These are phyloP conservation scores for Zhuliangozyma blackwelliae DNA, from an alignment of 1,139 yeast species.

Conservation along the genomic window DNA sequence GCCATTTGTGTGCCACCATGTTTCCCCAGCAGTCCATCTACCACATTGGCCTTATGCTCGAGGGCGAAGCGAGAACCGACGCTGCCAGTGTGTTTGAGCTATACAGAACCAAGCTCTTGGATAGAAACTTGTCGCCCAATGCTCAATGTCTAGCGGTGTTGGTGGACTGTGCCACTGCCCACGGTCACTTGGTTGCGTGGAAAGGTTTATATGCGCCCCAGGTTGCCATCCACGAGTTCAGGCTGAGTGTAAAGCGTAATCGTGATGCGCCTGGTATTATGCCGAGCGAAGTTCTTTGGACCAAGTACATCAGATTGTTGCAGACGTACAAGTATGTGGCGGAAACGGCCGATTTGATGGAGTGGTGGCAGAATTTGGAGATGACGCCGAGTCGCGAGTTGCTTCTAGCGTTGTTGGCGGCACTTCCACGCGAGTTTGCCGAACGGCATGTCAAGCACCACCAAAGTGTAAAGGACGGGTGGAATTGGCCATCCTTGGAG, in stretches of 20 bases:
- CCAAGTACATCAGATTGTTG: conserved; percentile 47
- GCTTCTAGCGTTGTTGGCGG: conserved; percentile 30
- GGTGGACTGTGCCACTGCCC: conserved; percentile 30
- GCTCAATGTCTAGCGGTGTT: conserved; percentile 41
- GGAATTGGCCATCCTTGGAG: conserved; percentile 26
- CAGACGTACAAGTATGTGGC: conserved; percentile 43
- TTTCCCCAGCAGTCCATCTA: conserved; percentile 20
- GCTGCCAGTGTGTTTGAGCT: conserved; percentile 33
- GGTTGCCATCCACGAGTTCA: conserved; percentile 57
- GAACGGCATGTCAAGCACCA: conserved; percentile 39
- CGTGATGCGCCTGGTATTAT: conserved; percentile 19
- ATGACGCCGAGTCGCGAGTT: conserved; percentile 42
- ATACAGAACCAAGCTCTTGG: conserved; percentile 24
- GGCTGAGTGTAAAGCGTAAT: conserved; percentile 25
- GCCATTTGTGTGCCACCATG: conserved; percentile 14
- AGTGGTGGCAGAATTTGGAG: conserved; percentile 55
- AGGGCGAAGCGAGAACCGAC: conserved; percentile 42
- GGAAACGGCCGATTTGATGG: conserved; percentile 49
- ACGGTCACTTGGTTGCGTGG: conserved; percentile 31
- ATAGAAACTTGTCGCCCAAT: conserved; percentile 21
- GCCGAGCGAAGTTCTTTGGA: conserved; percentile 50
- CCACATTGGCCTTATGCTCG: conserved; percentile 33
- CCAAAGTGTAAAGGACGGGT: conserved; percentile 17
- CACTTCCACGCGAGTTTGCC: conserved; percentile 39
- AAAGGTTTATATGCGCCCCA: conserved; percentile 53